These are phyloP conservation scores for Coccinonectria pachysandricola DNA, from an alignment of 2,329 filamentous ascomycete species.

Conservation along the genomic window DNA sequence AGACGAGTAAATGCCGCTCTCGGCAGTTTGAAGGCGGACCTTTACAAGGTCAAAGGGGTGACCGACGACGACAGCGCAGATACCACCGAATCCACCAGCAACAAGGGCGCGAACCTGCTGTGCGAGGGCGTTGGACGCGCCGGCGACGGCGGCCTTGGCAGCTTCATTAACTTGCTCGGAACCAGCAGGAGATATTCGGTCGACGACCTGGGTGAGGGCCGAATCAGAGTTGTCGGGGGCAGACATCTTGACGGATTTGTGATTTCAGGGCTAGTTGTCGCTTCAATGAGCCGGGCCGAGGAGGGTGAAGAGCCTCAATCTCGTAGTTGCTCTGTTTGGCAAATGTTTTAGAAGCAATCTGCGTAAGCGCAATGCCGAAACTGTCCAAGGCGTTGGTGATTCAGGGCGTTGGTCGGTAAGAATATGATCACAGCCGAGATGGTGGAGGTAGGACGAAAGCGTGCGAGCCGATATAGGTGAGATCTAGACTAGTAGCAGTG, in stretches of 20 bases:
- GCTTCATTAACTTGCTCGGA: slow-evolving; percentile 31
- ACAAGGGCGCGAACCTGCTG: slow-evolving; percentile 67
- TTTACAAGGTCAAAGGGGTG: slow-evolving; percentile 98
- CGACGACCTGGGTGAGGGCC: slow-evolving; percentile 25
- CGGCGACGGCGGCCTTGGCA: slow-evolving; percentile 29
- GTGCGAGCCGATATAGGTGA: too few relatives aligned
- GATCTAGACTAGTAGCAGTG: too few relatives aligned
- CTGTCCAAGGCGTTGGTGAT: too few relatives aligned
- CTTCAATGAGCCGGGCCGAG: too few relatives aligned
- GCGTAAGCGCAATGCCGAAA: too few relatives aligned
- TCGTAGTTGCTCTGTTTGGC: too few relatives aligned
- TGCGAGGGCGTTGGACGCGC: slow-evolving; percentile 25
- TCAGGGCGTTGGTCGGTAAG: too few relatives aligned
- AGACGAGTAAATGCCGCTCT: slow-evolving; percentile 81
- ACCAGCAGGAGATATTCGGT: slow-evolving; percentile 36
- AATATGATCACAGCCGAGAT: too few relatives aligned
- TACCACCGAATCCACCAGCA: slow-evolving; percentile 83
- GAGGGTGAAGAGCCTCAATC: too few relatives aligned
- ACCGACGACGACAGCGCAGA: slow-evolving; percentile 88
- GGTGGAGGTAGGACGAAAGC: too few relatives aligned
- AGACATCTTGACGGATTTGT: slow-evolving; percentile 12
- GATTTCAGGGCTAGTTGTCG: slow-evolving; percentile 1
- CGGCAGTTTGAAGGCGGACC: slow-evolving; percentile 91
- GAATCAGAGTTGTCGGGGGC: slow-evolving; percentile 16
- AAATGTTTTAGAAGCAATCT: too few relatives aligned